Evolutionary conservation across 1,284 basidiomycete species (phyloP), one percentile per base, ranked within the genome.

Genomic region (Puccinia polysora): DNA sequence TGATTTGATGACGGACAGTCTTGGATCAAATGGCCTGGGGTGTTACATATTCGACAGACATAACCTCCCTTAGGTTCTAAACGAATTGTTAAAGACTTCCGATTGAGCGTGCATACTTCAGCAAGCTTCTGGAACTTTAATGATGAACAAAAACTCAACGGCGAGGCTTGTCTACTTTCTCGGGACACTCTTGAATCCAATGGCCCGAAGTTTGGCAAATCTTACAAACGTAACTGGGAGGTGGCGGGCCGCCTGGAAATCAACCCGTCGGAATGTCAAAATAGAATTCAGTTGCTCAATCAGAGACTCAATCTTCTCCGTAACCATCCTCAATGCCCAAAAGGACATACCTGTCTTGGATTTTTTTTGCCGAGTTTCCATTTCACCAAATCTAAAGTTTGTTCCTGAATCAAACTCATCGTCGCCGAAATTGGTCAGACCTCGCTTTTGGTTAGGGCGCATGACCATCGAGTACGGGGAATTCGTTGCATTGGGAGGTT

Each of bases 1-100:
- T 82, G 83, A 70, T 79, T 81, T 52, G 85, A 85, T n/a, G 86
- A 82, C 0, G 88, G 86, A 77, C 92, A 96, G 76, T 95, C 91
- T 69, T 90, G 86, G 56, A 95, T 84, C 76, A 86, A 89, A 81
- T 96, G 92, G 2, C 83, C 82, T 64, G 88, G 87, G 75, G 88
- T 89, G 20, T 88, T 91, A 79, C 91, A 95, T 3, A 89, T 90
- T 62, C 90, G 85, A 80, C 91, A 95, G 7, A 89, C 84, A 76
- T 94, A 95, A 45, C 90, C 90, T 77, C 87, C 83, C 73, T 84
- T 88, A 4, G 89, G 89, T 78, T 89, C 70, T 75, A 40, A 53
- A 20, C 60, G 30, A 43, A 64, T 63, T 73, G 32, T 28, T 49
- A 18, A 63, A 73, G n/a, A 43, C 18, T 52, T 20, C 6, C n/a